phyloP scores from a whole-genome alignment of 2,329 filamentous ascomycete species.

The Alternaria brassicicola region DNA sequence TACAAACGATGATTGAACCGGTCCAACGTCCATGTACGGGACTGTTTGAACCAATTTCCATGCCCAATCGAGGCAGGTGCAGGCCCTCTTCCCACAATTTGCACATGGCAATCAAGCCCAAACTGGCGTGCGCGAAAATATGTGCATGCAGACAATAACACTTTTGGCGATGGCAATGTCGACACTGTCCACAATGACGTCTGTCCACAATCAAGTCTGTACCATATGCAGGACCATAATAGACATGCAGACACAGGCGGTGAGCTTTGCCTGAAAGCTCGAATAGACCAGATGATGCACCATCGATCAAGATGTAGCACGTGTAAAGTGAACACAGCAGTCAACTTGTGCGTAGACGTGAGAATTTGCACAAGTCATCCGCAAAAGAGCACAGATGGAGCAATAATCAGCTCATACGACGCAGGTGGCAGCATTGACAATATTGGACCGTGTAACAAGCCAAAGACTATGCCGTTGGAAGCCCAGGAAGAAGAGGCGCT shows the following conservation, averaged over 20 bases:
- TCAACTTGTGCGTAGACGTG: not conserved
- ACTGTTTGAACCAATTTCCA: not conserved
- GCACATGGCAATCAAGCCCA: not conserved
- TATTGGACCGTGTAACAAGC: slow-evolving; percentile 1
- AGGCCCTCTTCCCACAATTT: slow-evolving; percentile 2
- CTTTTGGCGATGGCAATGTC: slow-evolving; percentile 11
- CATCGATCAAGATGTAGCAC: slow-evolving; percentile 1
- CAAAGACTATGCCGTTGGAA: slow-evolving; percentile 8
- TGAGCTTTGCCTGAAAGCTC: not conserved
- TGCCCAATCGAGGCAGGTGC: not conserved
- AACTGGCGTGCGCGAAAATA: slow-evolving; percentile 4
- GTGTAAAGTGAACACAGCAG: not conserved
- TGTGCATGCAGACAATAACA: slow-evolving; percentile 12
- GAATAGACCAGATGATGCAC: not conserved
- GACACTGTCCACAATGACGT: too few species aligned
- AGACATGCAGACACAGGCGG: slow-evolving; percentile 1
- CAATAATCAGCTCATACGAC: slow-evolving; percentile 22
- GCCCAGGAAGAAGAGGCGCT: slow-evolving; percentile 5
- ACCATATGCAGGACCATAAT: not conserved
- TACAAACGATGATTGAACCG: slow-evolving; percentile 8
- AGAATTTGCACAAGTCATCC: slow-evolving; percentile 14
- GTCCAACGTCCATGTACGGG: not conserved
- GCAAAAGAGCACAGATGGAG: slow-evolving; percentile 17
- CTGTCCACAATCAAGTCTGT: slow-evolving; percentile 2
- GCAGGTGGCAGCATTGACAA: slow-evolving; percentile 11